Percentiles rank a stretch among this genome's conserved stretches.
Evolutionary conservation across 106 monocot genomes (phyloP).

Genomic region (Gastrodia elata): DNA sequence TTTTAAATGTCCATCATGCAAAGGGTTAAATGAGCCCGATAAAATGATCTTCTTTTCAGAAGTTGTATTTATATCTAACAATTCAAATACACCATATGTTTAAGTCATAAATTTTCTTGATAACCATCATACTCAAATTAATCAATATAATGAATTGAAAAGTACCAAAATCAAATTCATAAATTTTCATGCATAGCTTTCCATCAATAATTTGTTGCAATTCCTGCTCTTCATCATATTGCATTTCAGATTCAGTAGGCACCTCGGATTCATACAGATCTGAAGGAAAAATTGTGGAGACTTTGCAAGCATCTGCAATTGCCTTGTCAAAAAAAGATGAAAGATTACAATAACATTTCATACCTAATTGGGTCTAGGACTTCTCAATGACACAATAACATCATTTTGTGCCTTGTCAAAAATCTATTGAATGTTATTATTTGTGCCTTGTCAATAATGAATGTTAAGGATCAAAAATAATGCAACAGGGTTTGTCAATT

Average conservation of each 20-base stretch:
- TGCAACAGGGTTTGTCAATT: neutral
- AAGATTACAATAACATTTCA: constrained; percentile 9
- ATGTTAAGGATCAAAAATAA: neutral
- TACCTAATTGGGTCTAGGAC: too few species aligned
- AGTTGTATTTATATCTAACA: constrained; percentile 38
- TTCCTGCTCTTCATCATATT: constrained; percentile 73
- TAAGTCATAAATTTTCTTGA: neutral
- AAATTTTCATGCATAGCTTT: constrained; percentile 78
- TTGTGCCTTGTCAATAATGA: too few species aligned
- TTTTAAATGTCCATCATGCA: constrained; percentile 86
- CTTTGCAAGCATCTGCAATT: constrained; percentile 78
- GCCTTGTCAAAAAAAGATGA: constrained; percentile 39
- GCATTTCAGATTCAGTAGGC: constrained; percentile 39
- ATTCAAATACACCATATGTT: constrained; percentile 6
- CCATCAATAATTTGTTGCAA: constrained; percentile 90
- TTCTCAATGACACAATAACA: too few species aligned
- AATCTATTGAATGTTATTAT: too few species aligned
- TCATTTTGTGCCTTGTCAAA: too few species aligned
- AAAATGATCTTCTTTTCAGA: constrained; percentile 73
- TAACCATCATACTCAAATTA: neutral
- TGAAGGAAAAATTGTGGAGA: constrained; percentile 28
- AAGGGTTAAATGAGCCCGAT: constrained; percentile 95
- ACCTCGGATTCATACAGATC: constrained; percentile 60
- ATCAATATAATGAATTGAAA: neutral
- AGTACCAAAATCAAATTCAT: constrained; percentile 54